These are phyloP conservation scores for Didymella lethalis DNA, from an alignment of 2,329 filamentous ascomycete species.

Conservation along the genomic window DNA sequence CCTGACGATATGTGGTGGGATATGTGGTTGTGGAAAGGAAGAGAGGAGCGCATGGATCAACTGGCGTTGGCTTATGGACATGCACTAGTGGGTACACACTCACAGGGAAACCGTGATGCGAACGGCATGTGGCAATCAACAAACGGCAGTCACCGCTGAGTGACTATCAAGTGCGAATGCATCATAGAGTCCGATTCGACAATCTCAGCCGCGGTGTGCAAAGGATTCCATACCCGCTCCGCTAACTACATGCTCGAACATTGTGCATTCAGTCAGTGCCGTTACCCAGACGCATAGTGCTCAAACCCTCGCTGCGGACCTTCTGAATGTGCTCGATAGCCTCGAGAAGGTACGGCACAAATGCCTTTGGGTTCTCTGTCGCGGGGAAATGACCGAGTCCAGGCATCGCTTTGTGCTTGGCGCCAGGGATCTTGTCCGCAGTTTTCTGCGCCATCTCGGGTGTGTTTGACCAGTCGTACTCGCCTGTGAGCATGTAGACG, in stretches of 20 bases:
- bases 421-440: constrained; percentile 58
- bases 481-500: constrained; percentile 61
- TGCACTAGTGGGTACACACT: neutral
- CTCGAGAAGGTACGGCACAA: constrained; percentile 51
- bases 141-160: neutral
- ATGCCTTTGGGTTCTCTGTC: constrained; percentile 54
- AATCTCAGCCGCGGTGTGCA: neutral
- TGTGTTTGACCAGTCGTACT: constrained; percentile 60
- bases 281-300: constrained; percentile 42
- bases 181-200: neutral
- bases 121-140: neutral
- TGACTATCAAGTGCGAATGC: neutral
- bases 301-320: constrained; percentile 41
- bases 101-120: neutral
- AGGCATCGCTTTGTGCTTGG: constrained; percentile 56
- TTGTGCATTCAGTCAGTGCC: constrained; percentile 29
- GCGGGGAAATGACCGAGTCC: constrained; percentile 59
- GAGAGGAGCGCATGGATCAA: neutral
- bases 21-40: neutral
- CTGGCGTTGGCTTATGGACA: neutral
- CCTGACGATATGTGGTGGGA: neutral
- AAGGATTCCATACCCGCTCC: neutral
- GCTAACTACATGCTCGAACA: neutral
- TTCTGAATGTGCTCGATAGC: constrained; percentile 51
- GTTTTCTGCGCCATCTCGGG: constrained; percentile 57